Percentiles rank a stretch among this genome's conserved stretches.
Conservation (phyloP, 176 grass and related monocot species). For the Puya raimondii region DNA sequence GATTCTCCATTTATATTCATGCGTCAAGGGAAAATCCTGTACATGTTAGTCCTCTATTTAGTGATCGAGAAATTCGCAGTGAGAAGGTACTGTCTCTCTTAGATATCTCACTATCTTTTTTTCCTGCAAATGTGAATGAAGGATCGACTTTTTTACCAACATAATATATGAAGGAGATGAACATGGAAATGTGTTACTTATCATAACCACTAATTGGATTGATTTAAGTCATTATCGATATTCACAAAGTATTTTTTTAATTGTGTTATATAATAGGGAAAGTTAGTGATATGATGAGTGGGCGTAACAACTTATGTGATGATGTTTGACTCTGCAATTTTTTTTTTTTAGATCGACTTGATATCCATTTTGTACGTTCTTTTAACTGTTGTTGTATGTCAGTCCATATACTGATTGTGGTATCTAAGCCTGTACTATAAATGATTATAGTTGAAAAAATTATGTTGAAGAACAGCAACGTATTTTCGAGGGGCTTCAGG, state of each 20-base stretch:
- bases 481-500: background rate
- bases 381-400: background rate
- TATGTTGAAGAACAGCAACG: slow-evolving; percentile 12
- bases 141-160: background rate
- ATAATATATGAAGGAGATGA: background rate
- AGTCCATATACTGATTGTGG: background rate
- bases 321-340: no score
- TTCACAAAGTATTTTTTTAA: no score
- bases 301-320: no score
- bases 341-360: no score
- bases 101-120: background rate
- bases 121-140: background rate
- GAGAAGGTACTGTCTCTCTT: slow-evolving; percentile 46
- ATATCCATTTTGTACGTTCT: background rate
- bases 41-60: slow-evolving; percentile 80
- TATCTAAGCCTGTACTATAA: background rate
- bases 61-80: slow-evolving; percentile 78
- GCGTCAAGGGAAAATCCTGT: slow-evolving; percentile 75
- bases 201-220: no score
- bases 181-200: no score
- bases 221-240: no score
- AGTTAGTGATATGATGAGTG: no score
- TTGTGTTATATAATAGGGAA: no score
- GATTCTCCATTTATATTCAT: slow-evolving; percentile 94
- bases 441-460: background rate